These are phyloP conservation scores for Nicotiana otophora DNA, from an alignment of 257 asterid species.

Conservation along the genomic window DNA sequence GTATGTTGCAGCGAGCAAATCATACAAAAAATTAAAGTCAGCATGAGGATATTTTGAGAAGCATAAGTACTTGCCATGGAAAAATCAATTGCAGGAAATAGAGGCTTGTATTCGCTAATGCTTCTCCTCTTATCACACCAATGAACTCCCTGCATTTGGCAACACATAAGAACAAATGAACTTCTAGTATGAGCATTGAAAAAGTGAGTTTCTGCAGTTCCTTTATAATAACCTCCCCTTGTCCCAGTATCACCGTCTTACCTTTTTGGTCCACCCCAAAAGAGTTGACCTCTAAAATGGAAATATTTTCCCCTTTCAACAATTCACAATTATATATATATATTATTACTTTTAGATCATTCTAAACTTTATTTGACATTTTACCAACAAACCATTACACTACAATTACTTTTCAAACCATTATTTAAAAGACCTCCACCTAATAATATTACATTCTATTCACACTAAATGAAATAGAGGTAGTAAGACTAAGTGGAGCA, in stretches of 20 bases:
- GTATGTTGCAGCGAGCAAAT: slow-evolving; percentile 9
- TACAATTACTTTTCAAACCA: not conserved
- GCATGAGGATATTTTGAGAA: not conserved
- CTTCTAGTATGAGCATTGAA: not conserved
- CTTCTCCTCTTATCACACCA: slow-evolving; percentile 97
- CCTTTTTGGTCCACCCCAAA: not conserved
- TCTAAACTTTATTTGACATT: not conserved
- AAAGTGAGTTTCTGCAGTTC: not conserved
- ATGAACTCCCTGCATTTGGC: slow-evolving; percentile 69
- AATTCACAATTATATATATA: not conserved
- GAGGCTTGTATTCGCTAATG: slow-evolving; percentile 56
- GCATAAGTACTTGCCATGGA: slow-evolving; percentile 58
- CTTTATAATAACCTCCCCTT: not conserved
- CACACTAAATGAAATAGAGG: not conserved
- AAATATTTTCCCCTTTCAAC: not conserved
- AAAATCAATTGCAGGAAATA: slow-evolving; percentile 93
- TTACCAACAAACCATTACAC: not conserved
- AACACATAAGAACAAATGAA: slow-evolving; percentile 5
- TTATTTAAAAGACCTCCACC: not conserved
- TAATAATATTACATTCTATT: not conserved
- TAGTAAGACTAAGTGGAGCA: not conserved
- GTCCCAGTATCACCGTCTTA: not conserved
- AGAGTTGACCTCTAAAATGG: not conserved
- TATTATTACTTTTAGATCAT: not conserved
- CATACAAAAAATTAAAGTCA: not conserved